These are phyloP conservation scores for Flaveria robusta DNA, from an alignment of 129 eudicot species.

Conservation along the genomic window DNA sequence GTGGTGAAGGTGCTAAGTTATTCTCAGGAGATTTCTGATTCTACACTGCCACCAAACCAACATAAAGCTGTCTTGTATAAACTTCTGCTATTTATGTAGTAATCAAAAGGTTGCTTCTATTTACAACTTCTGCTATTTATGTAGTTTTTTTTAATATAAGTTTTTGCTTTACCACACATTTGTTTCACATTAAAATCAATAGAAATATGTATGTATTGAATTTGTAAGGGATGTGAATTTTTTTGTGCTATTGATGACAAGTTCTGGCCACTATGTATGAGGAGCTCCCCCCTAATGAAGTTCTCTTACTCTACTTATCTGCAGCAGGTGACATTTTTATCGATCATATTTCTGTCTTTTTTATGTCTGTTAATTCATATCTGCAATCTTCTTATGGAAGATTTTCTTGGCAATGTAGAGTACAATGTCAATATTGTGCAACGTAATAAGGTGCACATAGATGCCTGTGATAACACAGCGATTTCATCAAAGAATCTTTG, in stretches of 20 bases:
- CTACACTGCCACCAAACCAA: no score
- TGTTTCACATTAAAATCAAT: slow-evolving; percentile 1
- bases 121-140: no score
- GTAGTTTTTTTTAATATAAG: no score
- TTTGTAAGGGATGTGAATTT: slow-evolving; percentile 5
- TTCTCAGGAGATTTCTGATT: slow-evolving; percentile 78
- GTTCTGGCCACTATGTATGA: slow-evolving; percentile 89
- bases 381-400: slow-evolving; percentile 25
- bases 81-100: no score
- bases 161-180: no score
- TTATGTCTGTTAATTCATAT: not conserved
- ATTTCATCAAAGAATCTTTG: no score
- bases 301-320: slow-evolving; percentile 70
- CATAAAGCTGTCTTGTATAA: no score
- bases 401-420: slow-evolving; percentile 40
- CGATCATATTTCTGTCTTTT: no score
- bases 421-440: slow-evolving; percentile 41
- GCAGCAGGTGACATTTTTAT: no score
- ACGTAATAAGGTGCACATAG: slow-evolving; percentile 40
- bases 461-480: no score
- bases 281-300: slow-evolving; percentile 89
- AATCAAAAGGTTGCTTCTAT: no score
- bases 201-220: slow-evolving; percentile 13
- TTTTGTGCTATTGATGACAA: slow-evolving; percentile 43
- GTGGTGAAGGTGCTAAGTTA: slow-evolving; percentile 57